These are phyloP conservation scores for Thalassiosira hispida DNA, from an alignment of 352 stramenopile species.

Conservation along the genomic window DNA sequence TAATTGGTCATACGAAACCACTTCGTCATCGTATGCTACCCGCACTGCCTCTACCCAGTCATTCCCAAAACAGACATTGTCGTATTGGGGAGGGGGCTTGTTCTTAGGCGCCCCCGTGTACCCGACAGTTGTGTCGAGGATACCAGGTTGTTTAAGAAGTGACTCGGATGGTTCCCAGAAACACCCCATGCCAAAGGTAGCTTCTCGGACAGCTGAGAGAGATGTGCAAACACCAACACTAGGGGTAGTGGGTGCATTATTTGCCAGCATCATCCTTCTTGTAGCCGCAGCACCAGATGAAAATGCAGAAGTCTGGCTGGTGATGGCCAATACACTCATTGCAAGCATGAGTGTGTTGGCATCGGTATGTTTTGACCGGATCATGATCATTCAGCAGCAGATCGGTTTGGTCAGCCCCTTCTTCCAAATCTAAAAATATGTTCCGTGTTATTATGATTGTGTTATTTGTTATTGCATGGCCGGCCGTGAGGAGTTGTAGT, in stretches of 20 bases:
- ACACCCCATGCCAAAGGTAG: constrained; percentile 82
- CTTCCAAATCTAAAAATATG: too few relatives aligned
- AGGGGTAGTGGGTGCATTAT: not conserved
- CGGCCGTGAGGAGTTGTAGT: too few relatives aligned
- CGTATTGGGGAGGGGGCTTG: constrained; percentile 62
- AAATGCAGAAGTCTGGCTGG: too few relatives aligned
- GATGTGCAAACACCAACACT: not conserved
- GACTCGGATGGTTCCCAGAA: constrained; percentile 81
- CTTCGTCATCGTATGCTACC: constrained; percentile 72
- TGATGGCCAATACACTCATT: too few relatives aligned
- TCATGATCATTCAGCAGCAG: too few relatives aligned
- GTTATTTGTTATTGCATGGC: too few relatives aligned
- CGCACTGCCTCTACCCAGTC: constrained; percentile 74
- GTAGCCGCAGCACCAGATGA: too few relatives aligned
- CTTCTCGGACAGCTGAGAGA: constrained; percentile 38
- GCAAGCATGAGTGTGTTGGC: too few relatives aligned
- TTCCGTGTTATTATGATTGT: too few relatives aligned
- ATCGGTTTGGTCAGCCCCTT: too few relatives aligned
- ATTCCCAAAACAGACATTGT: constrained; percentile 70
- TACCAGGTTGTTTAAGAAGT: constrained; percentile 67
- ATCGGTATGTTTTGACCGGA: too few relatives aligned
- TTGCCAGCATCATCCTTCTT: too few relatives aligned
- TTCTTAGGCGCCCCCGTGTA: constrained; percentile 35
- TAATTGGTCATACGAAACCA: constrained; percentile 64
- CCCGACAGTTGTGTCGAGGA: constrained; percentile 48